phyloP scores from a whole-genome alignment of 164 flowering plant species.

The Santalum album region DNA sequence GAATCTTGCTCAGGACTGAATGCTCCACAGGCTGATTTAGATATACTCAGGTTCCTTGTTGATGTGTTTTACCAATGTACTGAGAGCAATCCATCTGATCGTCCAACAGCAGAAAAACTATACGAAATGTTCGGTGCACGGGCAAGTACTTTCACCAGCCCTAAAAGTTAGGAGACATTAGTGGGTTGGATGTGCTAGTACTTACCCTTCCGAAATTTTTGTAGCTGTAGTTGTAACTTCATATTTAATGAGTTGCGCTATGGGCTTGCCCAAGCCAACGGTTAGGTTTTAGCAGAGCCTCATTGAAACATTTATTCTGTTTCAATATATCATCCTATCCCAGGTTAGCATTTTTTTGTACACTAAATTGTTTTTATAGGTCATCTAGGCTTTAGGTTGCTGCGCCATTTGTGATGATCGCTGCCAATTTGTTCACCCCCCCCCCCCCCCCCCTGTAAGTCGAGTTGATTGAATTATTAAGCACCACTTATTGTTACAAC shows the following conservation, averaged over 20 bases:
- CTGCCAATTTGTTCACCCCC: too few relatives aligned
- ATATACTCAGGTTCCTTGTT: constrained; percentile 41
- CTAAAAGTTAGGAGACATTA: constrained; percentile 7
- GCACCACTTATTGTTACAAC: too few relatives aligned
- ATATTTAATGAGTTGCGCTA: background rate
- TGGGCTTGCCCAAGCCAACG: too few relatives aligned
- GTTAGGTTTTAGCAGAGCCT: too few relatives aligned
- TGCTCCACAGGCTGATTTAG: constrained; percentile 24
- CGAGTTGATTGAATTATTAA: too few relatives aligned
- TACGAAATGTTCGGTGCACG: constrained; percentile 33
- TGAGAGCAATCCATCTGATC: constrained; percentile 44
- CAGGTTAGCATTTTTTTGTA: too few relatives aligned
- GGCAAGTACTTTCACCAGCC: constrained; percentile 9
- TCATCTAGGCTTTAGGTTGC: too few relatives aligned
- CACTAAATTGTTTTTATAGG: too few relatives aligned
- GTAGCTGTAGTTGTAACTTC: constrained; percentile 13
- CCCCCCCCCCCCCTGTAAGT: too few relatives aligned
- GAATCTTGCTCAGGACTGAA: constrained; percentile 14
- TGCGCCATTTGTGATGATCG: too few relatives aligned
- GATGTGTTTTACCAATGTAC: constrained; percentile 59
- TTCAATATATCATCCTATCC: too few relatives aligned
- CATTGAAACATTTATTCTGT: too few relatives aligned
- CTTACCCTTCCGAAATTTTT: constrained; percentile 9
- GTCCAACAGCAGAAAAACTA: constrained; percentile 61
- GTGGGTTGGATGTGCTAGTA: background rate